Evolutionary conservation across 139 green algal species (phyloP).

Genomic region (Picochlorum sp.): DNA sequence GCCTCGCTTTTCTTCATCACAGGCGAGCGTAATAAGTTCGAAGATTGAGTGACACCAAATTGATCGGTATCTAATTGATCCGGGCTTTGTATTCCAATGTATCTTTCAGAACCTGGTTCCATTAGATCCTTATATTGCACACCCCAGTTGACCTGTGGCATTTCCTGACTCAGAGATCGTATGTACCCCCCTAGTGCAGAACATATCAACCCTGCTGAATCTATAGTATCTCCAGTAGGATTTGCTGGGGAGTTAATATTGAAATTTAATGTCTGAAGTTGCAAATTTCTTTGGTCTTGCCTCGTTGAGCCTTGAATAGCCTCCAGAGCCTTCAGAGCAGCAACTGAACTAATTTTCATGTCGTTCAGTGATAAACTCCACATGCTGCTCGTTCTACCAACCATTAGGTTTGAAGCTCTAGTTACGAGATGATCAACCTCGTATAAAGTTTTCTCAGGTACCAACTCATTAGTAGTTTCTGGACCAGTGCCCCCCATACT

Average conservation of each 20-base stretch:
- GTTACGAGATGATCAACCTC: background rate
- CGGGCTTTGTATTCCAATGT: background rate
- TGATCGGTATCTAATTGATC: background rate
- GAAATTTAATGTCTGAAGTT: no score
- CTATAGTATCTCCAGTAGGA: background rate
- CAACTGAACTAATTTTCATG: background rate
- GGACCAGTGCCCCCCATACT: conserved; percentile 15
- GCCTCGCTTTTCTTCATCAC: conserved; percentile 5
- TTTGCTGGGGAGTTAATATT: no score
- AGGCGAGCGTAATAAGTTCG: background rate
- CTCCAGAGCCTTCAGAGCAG: background rate
- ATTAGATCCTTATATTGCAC: background rate
- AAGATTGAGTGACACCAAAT: background rate
- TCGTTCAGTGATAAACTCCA: no score
- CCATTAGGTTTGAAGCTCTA: no score
- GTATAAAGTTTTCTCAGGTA: background rate
- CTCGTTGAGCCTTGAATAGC: background rate
- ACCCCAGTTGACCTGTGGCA: conserved; percentile 11
- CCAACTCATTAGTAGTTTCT: background rate
- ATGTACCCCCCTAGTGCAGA: background rate
- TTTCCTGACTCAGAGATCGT: conserved; percentile 1
- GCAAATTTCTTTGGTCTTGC: background rate
- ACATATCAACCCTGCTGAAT: background rate
- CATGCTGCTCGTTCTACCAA: no score
- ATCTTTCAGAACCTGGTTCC: background rate